Base-by-base conservation (phyloP, 305 asterid genomes). In the Striga hermonthica region DNA sequence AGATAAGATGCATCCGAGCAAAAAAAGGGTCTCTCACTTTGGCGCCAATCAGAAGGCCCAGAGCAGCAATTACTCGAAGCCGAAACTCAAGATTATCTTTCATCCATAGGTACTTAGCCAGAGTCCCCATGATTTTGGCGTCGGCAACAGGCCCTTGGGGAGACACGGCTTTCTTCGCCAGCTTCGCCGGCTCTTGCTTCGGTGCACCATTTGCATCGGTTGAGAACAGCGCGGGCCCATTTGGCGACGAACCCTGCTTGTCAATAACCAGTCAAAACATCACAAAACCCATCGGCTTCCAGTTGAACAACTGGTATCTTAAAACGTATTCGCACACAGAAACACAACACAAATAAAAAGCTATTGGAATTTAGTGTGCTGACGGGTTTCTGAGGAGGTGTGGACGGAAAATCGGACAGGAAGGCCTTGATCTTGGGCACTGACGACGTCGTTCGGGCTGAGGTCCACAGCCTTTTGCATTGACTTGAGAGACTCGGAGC, bases 101-200 rank as follows among this genome's bases (percentile, higher is more conserved):
- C 96, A 84, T 90, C 99, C 99, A 93, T 64, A 93, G 22, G 75
- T 85, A 90, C 56, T 84, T 85, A 5, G 88, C 87, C 6, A 93
- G 81, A 55, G 96, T 90, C 44, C 80, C 76, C 40, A 93, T 58
- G 62, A 93, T 88, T 79, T 78, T 81, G 31, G 85, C 69, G 71
- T 82, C 76, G 45, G 86, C 64, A 67, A 81, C 80, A 73, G 83
- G 85, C 69, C 78, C 92, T 3, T 62, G 79, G 5, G 83, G 9
- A 63, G 60, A 72, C 59, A 43, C 84, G 10, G 41, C 69, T 73
- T 72, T 79, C 70, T 60, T 69, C 57, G 78, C 37, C 72, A 60
- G 1, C 70, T 60, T 43, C 67, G 75, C 68, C 65, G 78, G 69
- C 66, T 78, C 85, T 69, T 70, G 78, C 74, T 82, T 78, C 52